Evolutionary conservation across 495 filamentous ascomycete species (phyloP), one percentile per base, ranked within the genome.

Genomic region (Neurospora cerealis): DNA sequence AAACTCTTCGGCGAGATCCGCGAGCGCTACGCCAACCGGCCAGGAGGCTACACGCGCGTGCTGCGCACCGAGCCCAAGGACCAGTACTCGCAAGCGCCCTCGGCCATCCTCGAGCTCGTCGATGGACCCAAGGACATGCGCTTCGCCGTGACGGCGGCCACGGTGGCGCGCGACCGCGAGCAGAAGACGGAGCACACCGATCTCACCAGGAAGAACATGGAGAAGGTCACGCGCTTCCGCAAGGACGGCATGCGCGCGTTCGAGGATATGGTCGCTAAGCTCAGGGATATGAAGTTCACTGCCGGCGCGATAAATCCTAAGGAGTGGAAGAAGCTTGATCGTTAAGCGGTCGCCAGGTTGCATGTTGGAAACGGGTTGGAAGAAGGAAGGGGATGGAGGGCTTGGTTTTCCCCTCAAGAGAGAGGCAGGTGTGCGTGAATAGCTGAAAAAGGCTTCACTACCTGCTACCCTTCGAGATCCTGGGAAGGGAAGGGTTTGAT

Each of bases 61-160:
- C 89, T 97, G 9, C 92, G 93, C 70, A 92, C 96, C 72, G 95
- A 97, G 81, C 89, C 88, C 17, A 83, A 90, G 73, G 93, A 97
- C 76, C 88, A 78, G 37, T 82, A 90, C 79, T 94, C 97, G 79
- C 93, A 97, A 84, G 95, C 93, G 4, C 87, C 90, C 41, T 92
- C 89, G 28, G 96, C 96, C 0, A 96, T 99, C 76, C 88, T 99
- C n/a, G 96, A 98, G 82, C 87, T 99, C 15, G 94, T 98, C 62
- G 96, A 99, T 80, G 95, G 95, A 54, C 95, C 94, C 19, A 92
- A 91, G 82, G 96, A 99, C 83, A 93, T 97, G 88, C 91, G 95
- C 3, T 98, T 99, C 84, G 91, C 92, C 71, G 89, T 98, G 86
- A 97, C 94, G 19, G 96, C 96, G 5, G 88, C 89, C 69, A 90